These are phyloP conservation scores for Adenanthera pavonina DNA, from an alignment of 306 rosid genomes.

Conservation along the genomic window DNA sequence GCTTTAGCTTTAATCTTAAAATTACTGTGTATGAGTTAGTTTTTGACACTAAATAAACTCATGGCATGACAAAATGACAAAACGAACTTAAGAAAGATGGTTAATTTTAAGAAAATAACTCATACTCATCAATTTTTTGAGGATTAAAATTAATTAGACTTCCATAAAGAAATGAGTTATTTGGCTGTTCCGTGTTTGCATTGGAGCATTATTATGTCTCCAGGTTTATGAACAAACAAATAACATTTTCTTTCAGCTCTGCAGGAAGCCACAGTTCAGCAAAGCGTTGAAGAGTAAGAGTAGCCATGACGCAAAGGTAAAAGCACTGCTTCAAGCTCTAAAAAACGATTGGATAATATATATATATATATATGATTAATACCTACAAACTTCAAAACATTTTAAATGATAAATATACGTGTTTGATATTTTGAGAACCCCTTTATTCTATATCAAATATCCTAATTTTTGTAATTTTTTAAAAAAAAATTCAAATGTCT, in stretches of 20 bases:
- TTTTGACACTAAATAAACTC: neutral
- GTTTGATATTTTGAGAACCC: no score
- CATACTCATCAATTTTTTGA: neutral
- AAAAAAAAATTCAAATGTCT: no score
- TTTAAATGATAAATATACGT: no score
- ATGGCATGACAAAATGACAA: neutral
- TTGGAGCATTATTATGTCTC: neutral
- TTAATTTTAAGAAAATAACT: neutral
- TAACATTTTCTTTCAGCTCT: neutral
- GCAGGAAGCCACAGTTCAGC: neutral
- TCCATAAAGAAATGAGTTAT: neutral
- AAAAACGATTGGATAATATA: neutral
- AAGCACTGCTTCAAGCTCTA: neutral
- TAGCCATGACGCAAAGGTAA: neutral
- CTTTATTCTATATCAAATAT: no score
- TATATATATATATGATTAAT: no score
- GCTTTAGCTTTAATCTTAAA: neutral
- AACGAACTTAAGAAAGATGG: neutral
- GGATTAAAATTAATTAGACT: neutral
- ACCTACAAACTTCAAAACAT: no score
- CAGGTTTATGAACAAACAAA: neutral
- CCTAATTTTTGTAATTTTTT: no score
- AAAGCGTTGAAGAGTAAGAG: constrained; percentile 6
- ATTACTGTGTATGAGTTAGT: neutral
- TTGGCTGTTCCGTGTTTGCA: neutral